Evolutionary conservation across 1,139 yeast species (phyloP).

Genomic region (Protomyces inouyei): DNA sequence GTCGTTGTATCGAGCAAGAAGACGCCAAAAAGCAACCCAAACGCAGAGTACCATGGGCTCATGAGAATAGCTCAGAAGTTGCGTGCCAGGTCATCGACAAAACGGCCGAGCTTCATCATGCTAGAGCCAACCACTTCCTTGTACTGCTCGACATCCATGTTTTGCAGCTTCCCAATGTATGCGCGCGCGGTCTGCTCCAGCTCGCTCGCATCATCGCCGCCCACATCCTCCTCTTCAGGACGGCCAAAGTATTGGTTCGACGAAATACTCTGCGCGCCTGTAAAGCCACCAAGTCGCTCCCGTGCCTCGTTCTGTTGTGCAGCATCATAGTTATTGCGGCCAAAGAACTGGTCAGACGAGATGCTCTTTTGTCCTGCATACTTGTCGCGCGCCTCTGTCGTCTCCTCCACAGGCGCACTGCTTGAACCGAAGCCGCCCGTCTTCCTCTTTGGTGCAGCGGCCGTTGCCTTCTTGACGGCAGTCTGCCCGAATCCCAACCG

Average conservation of each 20-base stretch:
- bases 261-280: slow-evolving; percentile 85
- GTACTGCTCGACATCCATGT: slow-evolving; percentile 15
- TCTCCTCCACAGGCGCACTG: slow-evolving; percentile 36
- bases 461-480: slow-evolving; percentile 36
- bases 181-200: slow-evolving; percentile 21
- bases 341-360: slow-evolving; percentile 75
- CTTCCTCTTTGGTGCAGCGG: slow-evolving; percentile 32
- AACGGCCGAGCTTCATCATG: slow-evolving; percentile 19
- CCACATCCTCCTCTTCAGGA: slow-evolving; percentile 50
- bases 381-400: slow-evolving; percentile 49
- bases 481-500: slow-evolving; percentile 80
- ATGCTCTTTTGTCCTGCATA: slow-evolving; percentile 89
- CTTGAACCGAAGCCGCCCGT: slow-evolving; percentile 40
- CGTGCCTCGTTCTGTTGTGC: slow-evolving; percentile 73
- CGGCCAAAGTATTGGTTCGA: slow-evolving; percentile 91
- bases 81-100: slow-evolving; percentile 22
- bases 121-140: slow-evolving; percentile 22
- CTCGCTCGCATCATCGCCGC: slow-evolving; percentile 31
- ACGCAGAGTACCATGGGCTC: too few relatives aligned
- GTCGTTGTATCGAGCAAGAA: too few relatives aligned
- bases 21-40: too few relatives aligned
- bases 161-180: slow-evolving; percentile 21
- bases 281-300: slow-evolving; percentile 68
- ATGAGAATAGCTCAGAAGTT: slow-evolving; percentile 2
- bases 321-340: slow-evolving; percentile 80